Percentiles rank a stretch among this genome's conserved stretches.
These are phyloP conservation scores for Picea sitchensis DNA, from an alignment of 75 land plant species.

Conservation along the genomic window DNA sequence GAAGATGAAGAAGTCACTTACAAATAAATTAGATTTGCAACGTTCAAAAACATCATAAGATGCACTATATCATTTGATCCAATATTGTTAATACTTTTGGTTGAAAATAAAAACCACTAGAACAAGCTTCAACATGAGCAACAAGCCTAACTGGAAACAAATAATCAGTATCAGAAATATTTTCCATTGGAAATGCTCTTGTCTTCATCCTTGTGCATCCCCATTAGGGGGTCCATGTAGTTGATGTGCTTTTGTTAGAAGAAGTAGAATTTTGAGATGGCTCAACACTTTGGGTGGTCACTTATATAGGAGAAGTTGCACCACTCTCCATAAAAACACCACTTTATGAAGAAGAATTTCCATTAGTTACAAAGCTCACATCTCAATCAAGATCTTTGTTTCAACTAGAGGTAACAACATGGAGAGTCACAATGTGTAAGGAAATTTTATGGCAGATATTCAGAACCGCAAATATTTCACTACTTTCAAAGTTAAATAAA, in stretches of 20 bases:
- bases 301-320: too few relatives aligned
- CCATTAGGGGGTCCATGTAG: neutral
- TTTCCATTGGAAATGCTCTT: neutral
- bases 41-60: slow-evolving; percentile 48
- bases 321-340: too few relatives aligned
- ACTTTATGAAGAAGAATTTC: too few relatives aligned
- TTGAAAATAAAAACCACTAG: slow-evolving; percentile 69
- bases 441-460: too few relatives aligned
- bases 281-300: too few relatives aligned
- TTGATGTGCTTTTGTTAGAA: neutral
- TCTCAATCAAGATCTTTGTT: too few relatives aligned
- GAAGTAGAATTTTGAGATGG: neutral
- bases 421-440: too few relatives aligned
- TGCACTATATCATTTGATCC: slow-evolving; percentile 77
- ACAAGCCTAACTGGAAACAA: slow-evolving; percentile 73
- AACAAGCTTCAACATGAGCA: slow-evolving; percentile 80
- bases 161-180: neutral
- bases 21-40: slow-evolving; percentile 80
- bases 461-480: too few relatives aligned
- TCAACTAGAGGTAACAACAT: too few relatives aligned
- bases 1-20: slow-evolving; percentile 32
- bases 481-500: neutral
- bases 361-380: too few relatives aligned
- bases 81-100: slow-evolving; percentile 48
- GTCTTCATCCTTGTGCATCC: neutral